These are phyloP conservation scores for Venustampulla echinocandica DNA, from an alignment of 495 filamentous ascomycete species.

Conservation along the genomic window DNA sequence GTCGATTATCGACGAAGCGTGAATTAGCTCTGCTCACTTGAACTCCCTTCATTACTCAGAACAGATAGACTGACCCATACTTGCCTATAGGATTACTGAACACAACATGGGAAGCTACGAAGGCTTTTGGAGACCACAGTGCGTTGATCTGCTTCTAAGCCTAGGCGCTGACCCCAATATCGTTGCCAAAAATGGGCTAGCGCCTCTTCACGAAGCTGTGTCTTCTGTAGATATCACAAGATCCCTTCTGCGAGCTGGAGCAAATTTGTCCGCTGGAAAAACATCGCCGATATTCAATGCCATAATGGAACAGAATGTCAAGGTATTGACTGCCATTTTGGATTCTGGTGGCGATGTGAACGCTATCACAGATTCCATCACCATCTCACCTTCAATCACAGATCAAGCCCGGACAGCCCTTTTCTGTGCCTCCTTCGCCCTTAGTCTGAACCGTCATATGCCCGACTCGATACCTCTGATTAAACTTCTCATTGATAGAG, in stretches of 20 bases:
- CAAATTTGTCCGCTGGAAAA: constrained; percentile 10
- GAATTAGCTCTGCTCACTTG: no score
- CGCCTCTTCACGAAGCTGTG: constrained; percentile 22
- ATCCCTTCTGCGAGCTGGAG: constrained; percentile 20
- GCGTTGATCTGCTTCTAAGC: constrained; percentile 26
- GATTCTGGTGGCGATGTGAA: constrained; percentile 8
- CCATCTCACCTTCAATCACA: constrained; percentile 1
- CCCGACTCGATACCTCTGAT: constrained; percentile 9
- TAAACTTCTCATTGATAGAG: constrained; percentile 13
- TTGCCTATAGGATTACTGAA: background rate
- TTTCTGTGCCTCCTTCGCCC: constrained; percentile 7
- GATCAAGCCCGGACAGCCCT: background rate
- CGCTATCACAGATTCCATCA: background rate
- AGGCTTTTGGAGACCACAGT: constrained; percentile 13
- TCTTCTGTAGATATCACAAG: constrained; percentile 32
- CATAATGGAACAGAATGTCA: constrained; percentile 3
- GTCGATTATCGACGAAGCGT: no score
- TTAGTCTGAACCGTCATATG: background rate
- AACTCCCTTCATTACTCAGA: no score
- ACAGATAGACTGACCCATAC: no score
- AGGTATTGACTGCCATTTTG: constrained; percentile 1
- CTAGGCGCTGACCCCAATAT: constrained; percentile 33
- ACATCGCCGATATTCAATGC: constrained; percentile 7
- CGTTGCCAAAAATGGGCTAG: constrained; percentile 20
- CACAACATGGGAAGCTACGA: background rate